These are phyloP conservation scores for Cylindrotheca fusiformis DNA, from an alignment of 108 stramenopile genomes.

Conservation along the genomic window DNA sequence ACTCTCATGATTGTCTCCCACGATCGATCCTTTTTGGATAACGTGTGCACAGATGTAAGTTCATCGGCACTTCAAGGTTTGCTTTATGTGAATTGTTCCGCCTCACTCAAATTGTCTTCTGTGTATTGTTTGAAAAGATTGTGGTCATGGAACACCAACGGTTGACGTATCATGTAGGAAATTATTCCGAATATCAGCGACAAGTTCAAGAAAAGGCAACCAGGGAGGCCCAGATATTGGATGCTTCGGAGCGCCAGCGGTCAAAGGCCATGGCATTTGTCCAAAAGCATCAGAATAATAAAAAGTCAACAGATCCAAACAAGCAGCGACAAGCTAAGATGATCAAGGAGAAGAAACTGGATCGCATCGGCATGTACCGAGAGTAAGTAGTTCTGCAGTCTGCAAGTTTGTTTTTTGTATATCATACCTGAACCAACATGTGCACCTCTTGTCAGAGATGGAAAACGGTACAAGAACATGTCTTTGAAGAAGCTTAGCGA, in stretches of 20 bases:
- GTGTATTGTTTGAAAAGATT: background rate
- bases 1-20: slow-evolving; percentile 87
- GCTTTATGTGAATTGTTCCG: background rate
- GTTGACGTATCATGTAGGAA: slow-evolving; percentile 64
- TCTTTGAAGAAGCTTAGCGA: slow-evolving; percentile 41
- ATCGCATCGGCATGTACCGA: slow-evolving; percentile 60
- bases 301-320: slow-evolving; percentile 58
- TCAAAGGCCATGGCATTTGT: slow-evolving; percentile 60
- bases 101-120: background rate
- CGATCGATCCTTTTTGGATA: slow-evolving; percentile 87
- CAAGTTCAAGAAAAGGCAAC: slow-evolving; percentile 50
- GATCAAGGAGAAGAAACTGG: slow-evolving; percentile 66
- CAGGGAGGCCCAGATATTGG: slow-evolving; percentile 55
- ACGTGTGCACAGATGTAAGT: slow-evolving; percentile 57
- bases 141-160: slow-evolving; percentile 47
- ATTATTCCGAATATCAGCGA: slow-evolving; percentile 56
- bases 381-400: slow-evolving; percentile 24
- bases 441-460: too few species aligned
- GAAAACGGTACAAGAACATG: slow-evolving; percentile 47
- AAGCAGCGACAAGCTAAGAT: slow-evolving; percentile 72
- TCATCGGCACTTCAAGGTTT: background rate
- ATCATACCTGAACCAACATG: too few species aligned
- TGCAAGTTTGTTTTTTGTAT: too few species aligned
- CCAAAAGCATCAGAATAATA: slow-evolving; percentile 54
- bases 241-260: slow-evolving; percentile 62